These are phyloP conservation scores for Coemansia sp. DNA, from an alignment of 192 early-diverging fungal genomes.

Conservation along the genomic window DNA sequence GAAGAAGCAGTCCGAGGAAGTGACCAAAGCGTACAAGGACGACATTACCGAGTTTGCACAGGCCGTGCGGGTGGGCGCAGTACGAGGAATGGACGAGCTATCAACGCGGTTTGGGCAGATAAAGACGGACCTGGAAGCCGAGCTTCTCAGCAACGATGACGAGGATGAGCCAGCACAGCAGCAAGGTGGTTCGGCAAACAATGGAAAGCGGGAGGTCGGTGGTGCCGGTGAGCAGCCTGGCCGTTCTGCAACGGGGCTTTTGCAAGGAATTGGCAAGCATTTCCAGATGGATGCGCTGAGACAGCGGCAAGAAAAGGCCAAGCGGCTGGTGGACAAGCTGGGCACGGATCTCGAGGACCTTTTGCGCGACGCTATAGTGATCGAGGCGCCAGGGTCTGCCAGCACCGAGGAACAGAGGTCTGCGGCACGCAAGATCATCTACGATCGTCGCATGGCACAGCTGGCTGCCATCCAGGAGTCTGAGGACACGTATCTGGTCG, in stretches of 20 bases:
- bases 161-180: not conserved
- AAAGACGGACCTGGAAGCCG: conserved; percentile 23
- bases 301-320: conserved; percentile 30
- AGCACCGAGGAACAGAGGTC: conserved; percentile 39
- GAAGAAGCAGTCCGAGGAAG: conserved; percentile 46
- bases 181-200: not conserved
- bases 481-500: conserved; percentile 32
- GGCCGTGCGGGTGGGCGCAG: conserved; percentile 37
- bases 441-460: conserved; percentile 51
- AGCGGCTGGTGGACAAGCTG: conserved; percentile 30
- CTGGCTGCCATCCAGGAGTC: conserved; percentile 38
- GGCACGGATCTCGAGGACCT: conserved; percentile 48
- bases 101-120: conserved; percentile 35
- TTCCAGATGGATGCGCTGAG: conserved; percentile 29
- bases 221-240: not conserved
- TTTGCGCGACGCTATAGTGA: conserved; percentile 47
- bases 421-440: conserved; percentile 44
- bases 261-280: conserved; percentile 20
- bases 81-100: conserved; percentile 39
- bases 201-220: not conserved
- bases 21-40: conserved; percentile 47
- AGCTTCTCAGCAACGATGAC: not conserved
- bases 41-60: conserved; percentile 52
- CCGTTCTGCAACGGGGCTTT: not conserved
- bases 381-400: conserved; percentile 40